Percentiles rank a stretch among this genome's conserved stretches.
Evolutionary conservation across 345 rosid genomes (phyloP).

Genomic region (Citrus unshiu): DNA sequence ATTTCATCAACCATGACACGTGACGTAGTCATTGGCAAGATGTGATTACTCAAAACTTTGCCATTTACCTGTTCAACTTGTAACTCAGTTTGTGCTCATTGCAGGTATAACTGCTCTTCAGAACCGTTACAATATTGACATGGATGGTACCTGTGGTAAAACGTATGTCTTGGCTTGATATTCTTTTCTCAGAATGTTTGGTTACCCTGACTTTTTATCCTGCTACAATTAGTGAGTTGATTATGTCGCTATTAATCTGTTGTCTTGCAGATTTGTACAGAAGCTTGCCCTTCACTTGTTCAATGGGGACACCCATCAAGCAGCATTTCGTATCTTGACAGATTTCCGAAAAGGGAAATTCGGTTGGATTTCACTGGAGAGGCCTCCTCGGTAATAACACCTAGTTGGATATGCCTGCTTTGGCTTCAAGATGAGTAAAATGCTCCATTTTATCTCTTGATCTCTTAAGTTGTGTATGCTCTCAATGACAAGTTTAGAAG

Average conservation of each 20-base stretch:
- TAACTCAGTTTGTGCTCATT: conserved; percentile 9
- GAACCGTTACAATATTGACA: conserved; percentile 67
- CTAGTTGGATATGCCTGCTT: neutral
- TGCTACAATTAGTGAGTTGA: neutral
- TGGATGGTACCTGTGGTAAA: conserved; percentile 49
- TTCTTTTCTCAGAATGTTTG: neutral
- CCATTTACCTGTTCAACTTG: neutral
- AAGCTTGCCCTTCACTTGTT: conserved; percentile 72
- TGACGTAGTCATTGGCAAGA: neutral
- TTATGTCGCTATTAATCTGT: conserved; percentile 9
- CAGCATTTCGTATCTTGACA: conserved; percentile 70
- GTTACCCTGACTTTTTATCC: neutral
- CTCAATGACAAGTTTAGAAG: neutral
- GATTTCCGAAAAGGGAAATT: conserved; percentile 93
- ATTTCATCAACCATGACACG: neutral
- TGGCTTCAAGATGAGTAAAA: neutral
- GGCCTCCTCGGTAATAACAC: conserved; percentile 52
- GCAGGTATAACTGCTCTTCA: conserved; percentile 53
- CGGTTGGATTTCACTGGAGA: conserved; percentile 75
- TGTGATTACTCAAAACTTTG: neutral
- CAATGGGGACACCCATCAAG: conserved; percentile 81
- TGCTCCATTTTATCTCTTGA: neutral
- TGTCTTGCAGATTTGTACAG: conserved; percentile 60
- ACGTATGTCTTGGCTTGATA: conserved; percentile 38
- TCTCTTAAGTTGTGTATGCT: neutral